Percentiles rank a stretch among this genome's conserved stretches.
These are phyloP conservation scores for Nicotiana rustica DNA, from an alignment of 305 asterid species.

Conservation along the genomic window DNA sequence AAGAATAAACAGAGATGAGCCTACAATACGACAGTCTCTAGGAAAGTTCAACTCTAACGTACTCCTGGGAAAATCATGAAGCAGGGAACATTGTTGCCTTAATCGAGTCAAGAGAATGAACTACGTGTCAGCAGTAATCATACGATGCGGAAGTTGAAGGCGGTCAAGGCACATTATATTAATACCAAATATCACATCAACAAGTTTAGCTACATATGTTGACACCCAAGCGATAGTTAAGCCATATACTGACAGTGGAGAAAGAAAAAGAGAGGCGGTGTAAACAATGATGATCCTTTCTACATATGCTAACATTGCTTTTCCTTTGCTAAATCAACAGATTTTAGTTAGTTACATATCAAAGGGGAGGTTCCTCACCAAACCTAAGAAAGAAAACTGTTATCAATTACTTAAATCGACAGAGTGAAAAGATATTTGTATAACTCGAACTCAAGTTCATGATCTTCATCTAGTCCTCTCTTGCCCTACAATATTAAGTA, in stretches of 20 bases:
- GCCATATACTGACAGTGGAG: background rate
- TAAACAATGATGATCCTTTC: background rate
- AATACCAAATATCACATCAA: slow-evolving; percentile 2
- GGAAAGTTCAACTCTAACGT: background rate
- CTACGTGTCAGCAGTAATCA: background rate
- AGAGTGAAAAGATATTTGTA: slow-evolving; percentile 35
- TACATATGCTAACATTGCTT: background rate
- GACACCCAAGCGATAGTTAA: background rate
- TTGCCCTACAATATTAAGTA: slow-evolving; percentile 62
- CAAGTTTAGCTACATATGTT: background rate
- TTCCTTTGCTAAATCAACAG: background rate
- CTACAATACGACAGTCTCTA: background rate
- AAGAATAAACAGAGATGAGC: background rate
- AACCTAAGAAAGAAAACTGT: background rate
- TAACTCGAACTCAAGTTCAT: slow-evolving; percentile 56
- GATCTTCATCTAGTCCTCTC: slow-evolving; percentile 83
- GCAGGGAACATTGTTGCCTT: background rate
- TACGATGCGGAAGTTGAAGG: background rate
- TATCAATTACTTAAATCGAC: background rate
- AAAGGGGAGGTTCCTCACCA: background rate
- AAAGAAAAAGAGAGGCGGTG: background rate
- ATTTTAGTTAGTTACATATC: background rate
- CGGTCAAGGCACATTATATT: background rate
- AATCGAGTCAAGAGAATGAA: background rate
- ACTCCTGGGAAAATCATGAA: slow-evolving; percentile 7